phyloP scores from a whole-genome alignment of 208 protist genomes.

The Trypanosoma conorhini region DNA sequence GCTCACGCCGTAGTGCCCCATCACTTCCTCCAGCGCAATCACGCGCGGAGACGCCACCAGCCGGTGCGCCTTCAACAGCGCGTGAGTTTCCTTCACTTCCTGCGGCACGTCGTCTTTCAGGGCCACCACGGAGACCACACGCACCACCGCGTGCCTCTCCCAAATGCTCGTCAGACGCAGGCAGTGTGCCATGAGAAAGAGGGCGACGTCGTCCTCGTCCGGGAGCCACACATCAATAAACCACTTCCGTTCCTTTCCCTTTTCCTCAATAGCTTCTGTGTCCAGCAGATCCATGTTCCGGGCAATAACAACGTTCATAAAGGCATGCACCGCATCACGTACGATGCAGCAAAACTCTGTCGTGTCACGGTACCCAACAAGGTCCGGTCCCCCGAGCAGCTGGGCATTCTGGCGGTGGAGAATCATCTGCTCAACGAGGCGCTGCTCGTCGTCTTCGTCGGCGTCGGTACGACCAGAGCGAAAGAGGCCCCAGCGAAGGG shows the following conservation, averaged over 20 bases:
- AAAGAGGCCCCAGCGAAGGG: too few relatives aligned
- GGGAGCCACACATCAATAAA: conserved; percentile 25
- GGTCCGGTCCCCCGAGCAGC: conserved; percentile 3
- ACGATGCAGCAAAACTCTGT: conserved; percentile 21
- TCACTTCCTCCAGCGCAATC: too few relatives aligned
- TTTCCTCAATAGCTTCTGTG: conserved; percentile 8
- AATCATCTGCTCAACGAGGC: too few relatives aligned
- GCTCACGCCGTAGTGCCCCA: too few relatives aligned
- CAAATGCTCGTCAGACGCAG: too few relatives aligned
- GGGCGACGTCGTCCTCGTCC: conserved; percentile 11
- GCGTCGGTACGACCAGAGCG: too few relatives aligned
- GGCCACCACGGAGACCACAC: conserved; percentile 13
- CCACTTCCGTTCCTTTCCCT: conserved; percentile 15
- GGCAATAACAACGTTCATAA: conserved; percentile 22
- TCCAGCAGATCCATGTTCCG: conserved; percentile 24
- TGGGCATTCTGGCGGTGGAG: conserved; percentile 11
- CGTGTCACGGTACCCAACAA: conserved; percentile 13
- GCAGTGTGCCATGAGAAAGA: conserved; percentile 20
- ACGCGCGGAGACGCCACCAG: neutral
- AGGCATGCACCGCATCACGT: conserved; percentile 14
- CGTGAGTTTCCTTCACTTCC: conserved; percentile 5
- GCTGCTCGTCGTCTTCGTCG: too few relatives aligned
- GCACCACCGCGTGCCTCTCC: neutral
- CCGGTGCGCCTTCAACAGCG: conserved; percentile 4
- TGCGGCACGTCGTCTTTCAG: conserved; percentile 5